Percentiles rank a stretch among this genome's conserved stretches.
Conservation (phyloP, 2,329 filamentous ascomycete genomes). For the Aspergillus sp. region DNA sequence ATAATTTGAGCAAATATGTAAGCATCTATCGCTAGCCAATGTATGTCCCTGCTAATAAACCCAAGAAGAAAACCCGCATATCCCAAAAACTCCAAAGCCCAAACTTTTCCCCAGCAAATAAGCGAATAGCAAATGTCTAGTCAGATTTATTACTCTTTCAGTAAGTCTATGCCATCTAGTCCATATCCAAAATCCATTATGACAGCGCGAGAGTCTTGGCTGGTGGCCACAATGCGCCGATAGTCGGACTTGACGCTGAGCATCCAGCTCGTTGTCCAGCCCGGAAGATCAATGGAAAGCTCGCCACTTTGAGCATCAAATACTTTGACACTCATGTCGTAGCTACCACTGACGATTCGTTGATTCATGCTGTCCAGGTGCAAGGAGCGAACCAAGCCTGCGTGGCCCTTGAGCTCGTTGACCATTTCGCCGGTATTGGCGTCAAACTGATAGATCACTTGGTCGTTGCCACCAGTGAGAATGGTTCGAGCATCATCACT, state of each 20-base stretch:
- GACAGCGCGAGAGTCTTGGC: slow-evolving; percentile 87
- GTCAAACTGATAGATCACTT: slow-evolving; percentile 94
- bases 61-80: not conserved
- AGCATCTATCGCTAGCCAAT: slow-evolving; percentile 23
- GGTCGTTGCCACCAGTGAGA: slow-evolving; percentile 91
- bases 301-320: slow-evolving; percentile 82
- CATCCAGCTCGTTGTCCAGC: slow-evolving; percentile 97
- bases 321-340: slow-evolving; percentile 93
- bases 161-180: slow-evolving; percentile 54
- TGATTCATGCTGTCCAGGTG: slow-evolving; percentile 87
- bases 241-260: slow-evolving; percentile 95
- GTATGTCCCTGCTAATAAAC: slow-evolving; percentile 6
- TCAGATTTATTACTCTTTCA: slow-evolving; percentile 41
- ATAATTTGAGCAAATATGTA: not conserved
- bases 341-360: slow-evolving; percentile 85
- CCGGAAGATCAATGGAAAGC: slow-evolving; percentile 80
- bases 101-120: slow-evolving; percentile 9
- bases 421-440: slow-evolving; percentile 84
- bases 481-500: slow-evolving; percentile 92
- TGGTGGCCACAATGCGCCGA: slow-evolving; percentile 87
- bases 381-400: slow-evolving; percentile 81
- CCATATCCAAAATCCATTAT: slow-evolving; percentile 86
- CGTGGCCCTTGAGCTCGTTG: slow-evolving; percentile 77
- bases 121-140: slow-evolving; percentile 6
- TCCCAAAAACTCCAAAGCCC: not conserved